Base-by-base conservation (phyloP, 148 eudicot genomes). In the Rhododendron molle region DNA sequence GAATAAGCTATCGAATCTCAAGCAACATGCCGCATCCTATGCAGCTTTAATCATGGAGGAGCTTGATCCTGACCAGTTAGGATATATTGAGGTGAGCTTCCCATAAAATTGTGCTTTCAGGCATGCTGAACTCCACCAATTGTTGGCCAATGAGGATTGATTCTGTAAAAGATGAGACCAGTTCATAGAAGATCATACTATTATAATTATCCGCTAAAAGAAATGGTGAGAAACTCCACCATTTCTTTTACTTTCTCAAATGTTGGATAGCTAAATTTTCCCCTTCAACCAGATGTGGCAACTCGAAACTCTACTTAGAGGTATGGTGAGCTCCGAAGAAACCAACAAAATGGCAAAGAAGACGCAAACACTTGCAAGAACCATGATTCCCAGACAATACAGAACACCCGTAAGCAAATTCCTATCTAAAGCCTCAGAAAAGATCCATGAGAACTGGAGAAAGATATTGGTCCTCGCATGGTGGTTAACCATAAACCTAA, bases 21-120 rank as follows among this genome's bases (percentile, higher is more conserved):
- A 94, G 90, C 87, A 92, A 87, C 93, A 95, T 78, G 96, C 99
- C 20, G 85, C 91, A 46, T 85, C 87, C n/a, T 94, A 95, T 88
- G 99, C 99, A 80, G 87, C 96, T 86, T 90, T 93, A 83, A 95
- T 97, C 92, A 97, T 97, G 98, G 98, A 97, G 86, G 98, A 94
- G 91, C 94, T 97, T 43, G 99, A 97, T 85, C 98, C 99, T 21
- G 96, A 94, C 84, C 92, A 93, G 65, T 86, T 84, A 34, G 99
- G 98, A 54, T 97, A 91, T 80, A 93, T 97, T 54, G 98, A 97
- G 96, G 99, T 97, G 81, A 82, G 58, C 65, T 82, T 82, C 7
- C 74, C 36, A 13, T 69, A 28, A 28, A 67, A 12, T 69, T 28
- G 16, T 26, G 36, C 34, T 69, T 11, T 36, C 74, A 12, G 74